Conservation (phyloP, 352 stramenopile species). For the Phytophthora cactorum region DNA sequence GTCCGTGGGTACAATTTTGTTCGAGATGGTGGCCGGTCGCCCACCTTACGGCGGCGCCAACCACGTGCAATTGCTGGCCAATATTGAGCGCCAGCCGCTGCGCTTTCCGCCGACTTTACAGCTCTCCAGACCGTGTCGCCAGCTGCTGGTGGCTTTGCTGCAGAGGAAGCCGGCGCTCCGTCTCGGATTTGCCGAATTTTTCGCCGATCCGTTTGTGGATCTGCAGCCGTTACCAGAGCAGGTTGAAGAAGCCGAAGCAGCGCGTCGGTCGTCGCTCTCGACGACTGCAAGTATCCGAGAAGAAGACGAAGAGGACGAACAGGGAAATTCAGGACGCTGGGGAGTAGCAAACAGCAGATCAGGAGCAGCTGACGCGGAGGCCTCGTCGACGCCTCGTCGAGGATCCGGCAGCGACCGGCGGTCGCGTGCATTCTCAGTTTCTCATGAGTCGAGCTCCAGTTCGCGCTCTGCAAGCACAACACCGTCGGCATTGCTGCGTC, state of each 20-base stretch:
- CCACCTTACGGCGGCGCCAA: conserved; percentile 95
- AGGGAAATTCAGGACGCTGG: conserved; percentile 29
- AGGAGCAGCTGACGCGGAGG: conserved; percentile 9
- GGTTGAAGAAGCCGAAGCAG: conserved; percentile 23
- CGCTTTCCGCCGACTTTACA: conserved; percentile 83
- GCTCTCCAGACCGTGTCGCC: conserved; percentile 84
- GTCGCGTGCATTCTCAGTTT: conserved; percentile 46
- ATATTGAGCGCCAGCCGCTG: conserved; percentile 93
- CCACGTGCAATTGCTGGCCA: conserved; percentile 94
- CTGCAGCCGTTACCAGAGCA: conserved; percentile 30
- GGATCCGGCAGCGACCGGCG: conserved; percentile 26
- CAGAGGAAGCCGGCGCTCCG: conserved; percentile 87
- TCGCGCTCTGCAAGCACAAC: conserved; percentile 37
- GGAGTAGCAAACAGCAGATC: conserved; percentile 23
- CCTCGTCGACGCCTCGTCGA: conserved; percentile 6
- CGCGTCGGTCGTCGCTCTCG: conserved; percentile 21
- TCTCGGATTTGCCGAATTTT: conserved; percentile 94
- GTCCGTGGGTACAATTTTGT: conserved; percentile 96
- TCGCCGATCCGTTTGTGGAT: conserved; percentile 73
- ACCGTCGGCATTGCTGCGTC: conserved; percentile 34
- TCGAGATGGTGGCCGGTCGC: conserved; percentile 95
- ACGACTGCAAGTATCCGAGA: conserved; percentile 61
- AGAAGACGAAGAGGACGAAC: conserved; percentile 57
- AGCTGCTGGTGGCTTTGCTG: conserved; percentile 79
- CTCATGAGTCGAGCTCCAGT: conserved; percentile 36